Conservation (phyloP, 1,139 yeast genomes). For the Candida anutae region DNA sequence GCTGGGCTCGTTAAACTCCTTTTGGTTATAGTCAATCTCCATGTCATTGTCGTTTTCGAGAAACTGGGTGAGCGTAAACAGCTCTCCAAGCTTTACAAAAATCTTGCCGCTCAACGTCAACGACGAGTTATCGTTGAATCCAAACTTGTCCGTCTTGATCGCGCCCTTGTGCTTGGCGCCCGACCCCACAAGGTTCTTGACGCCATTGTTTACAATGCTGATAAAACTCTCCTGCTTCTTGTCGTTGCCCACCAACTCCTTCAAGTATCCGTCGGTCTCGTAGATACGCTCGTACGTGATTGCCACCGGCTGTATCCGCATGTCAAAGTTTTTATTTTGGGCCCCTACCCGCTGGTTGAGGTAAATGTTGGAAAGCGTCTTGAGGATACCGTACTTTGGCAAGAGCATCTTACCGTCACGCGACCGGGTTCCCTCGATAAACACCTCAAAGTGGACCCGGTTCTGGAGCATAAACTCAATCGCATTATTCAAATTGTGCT, state of each 20-base stretch:
- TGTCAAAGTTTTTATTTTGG: slow-evolving; percentile 35
- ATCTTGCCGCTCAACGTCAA: slow-evolving; percentile 30
- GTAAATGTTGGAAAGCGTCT: slow-evolving; percentile 40
- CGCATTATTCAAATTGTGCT: slow-evolving; percentile 46
- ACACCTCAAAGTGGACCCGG: slow-evolving; percentile 53
- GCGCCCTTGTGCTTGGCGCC: slow-evolving; percentile 3
- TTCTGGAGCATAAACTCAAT: slow-evolving; percentile 45
- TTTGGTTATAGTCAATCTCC: slow-evolving; percentile 3
- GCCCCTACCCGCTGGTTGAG: slow-evolving; percentile 35
- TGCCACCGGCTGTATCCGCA: slow-evolving; percentile 48
- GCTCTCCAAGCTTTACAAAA: slow-evolving; percentile 30
- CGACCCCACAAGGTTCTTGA: slow-evolving; percentile 15
- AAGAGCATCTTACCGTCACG: slow-evolving; percentile 58
- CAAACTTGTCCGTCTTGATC: slow-evolving; percentile 7
- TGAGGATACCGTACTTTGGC: slow-evolving; percentile 60
- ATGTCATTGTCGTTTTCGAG: slow-evolving; percentile 9
- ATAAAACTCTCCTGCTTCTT: slow-evolving; percentile 42
- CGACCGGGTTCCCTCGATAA: slow-evolving; percentile 62
- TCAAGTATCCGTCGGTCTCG: slow-evolving; percentile 56
- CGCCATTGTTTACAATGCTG: slow-evolving; percentile 29
- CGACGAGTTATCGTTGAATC: slow-evolving; percentile 21
- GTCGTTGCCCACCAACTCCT: slow-evolving; percentile 54
- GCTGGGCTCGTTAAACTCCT: slow-evolving; percentile 3
- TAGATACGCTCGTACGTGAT: slow-evolving; percentile 62
- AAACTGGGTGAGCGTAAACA: slow-evolving; percentile 23